Evolutionary conservation across 306 rosid species (phyloP), one percentile per base, ranked within the genome.

Genomic region (Dalbergia cultrata): DNA sequence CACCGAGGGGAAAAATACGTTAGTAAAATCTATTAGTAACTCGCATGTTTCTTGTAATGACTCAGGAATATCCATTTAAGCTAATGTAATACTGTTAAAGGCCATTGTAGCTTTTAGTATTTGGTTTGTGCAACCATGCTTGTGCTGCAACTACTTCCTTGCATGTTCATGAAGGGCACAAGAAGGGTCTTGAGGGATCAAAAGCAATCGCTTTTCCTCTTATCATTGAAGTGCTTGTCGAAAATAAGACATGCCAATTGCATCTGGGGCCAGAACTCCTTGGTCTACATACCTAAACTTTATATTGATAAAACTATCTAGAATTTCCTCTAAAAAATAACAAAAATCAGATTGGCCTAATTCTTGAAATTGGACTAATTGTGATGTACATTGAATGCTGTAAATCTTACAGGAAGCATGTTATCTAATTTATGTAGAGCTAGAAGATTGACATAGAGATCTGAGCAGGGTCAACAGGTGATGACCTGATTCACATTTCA

Each of bases 141-240:
- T 96, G 87, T 96, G 93, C 84, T 92, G 97, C 88, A 96, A 50
- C 56, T 93, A 89, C 84, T 88, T 93, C 83, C 97, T 90, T 12
- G 92, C 64, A 70, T 86, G 75, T 45, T 93, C 94, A 6, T 84
- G 82, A 78, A 96, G 97, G 56, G 98, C 99, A 13, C 91, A 89
- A 4, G 97, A 81, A 76, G 99, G 98, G 58, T 92, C 97, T 56
- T 93, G 90, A 6, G 98, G 99, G 7, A 93, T 97, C 8, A 98
- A 98, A 67, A 96, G 92, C 99, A 98, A 96, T 98, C 99, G 93
- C 72, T 93, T 96, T 64, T 90, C 99, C 76, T 96, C 98, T 75
- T 93, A 98, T 13, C 97, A 90, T 79, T 95, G 90, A 61, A 95
- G 92, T 2, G 89, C 89, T 87, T 85, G 89, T 63, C 85, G 86